These are phyloP conservation scores for Chaetomium olivaceum DNA, from an alignment of 2,329 filamentous ascomycete genomes.

Conservation along the genomic window DNA sequence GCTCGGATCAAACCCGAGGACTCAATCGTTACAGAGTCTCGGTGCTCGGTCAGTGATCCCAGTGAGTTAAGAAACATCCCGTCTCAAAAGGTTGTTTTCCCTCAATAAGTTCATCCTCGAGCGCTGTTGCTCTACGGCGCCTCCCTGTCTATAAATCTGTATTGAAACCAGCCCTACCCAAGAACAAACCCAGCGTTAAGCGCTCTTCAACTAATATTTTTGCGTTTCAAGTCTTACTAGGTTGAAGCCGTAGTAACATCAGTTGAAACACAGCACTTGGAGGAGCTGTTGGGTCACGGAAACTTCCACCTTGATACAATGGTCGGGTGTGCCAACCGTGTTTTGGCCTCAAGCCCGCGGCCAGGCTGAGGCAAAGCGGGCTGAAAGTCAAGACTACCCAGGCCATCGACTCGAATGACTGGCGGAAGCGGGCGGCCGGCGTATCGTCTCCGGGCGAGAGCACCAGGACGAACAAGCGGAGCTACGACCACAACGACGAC, in stretches of 20 bases:
- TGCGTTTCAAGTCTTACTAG: not conserved
- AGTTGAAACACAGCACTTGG: not conserved
- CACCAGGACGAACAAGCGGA: not conserved
- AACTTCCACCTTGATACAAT: constrained; percentile 11
- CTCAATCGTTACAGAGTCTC: not conserved
- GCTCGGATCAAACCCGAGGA: not conserved
- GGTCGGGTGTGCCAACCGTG: constrained; percentile 17
- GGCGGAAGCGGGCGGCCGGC: constrained; percentile 27
- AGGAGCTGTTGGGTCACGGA: not conserved
- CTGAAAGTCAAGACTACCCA: constrained; percentile 24
- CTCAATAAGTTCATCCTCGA: not conserved
- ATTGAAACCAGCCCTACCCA: not conserved
- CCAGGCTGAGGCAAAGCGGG: constrained; percentile 16
- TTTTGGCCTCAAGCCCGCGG: constrained; percentile 7
- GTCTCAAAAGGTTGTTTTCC: not conserved
- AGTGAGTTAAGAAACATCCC: not conserved
- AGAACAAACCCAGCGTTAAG: not conserved
- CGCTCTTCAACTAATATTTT: not conserved
- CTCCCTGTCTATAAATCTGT: not conserved
- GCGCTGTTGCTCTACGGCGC: not conserved
- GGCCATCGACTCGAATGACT: constrained; percentile 29
- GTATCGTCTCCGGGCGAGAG: constrained; percentile 9
- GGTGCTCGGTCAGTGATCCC: not conserved
- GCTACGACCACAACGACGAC: constrained; percentile 13
- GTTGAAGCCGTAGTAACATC: not conserved